phyloP scores from a whole-genome alignment of 768 basidiomycete species.

The Pleurotus citrinopileatus region DNA sequence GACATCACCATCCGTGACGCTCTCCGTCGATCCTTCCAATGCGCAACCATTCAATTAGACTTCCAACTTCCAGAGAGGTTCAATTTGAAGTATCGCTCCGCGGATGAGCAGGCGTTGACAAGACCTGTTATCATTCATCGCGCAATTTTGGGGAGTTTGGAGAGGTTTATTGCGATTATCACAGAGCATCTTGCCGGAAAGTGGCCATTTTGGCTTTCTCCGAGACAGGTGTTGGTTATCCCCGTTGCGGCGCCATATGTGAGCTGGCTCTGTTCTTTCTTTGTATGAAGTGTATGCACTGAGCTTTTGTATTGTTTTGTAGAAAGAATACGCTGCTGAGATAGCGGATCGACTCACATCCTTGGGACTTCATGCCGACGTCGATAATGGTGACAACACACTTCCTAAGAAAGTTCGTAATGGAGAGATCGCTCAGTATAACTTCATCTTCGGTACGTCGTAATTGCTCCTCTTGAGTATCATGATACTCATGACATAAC shows the following conservation, averaged over 20 bases:
- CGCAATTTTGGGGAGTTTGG: slow-evolving; percentile 90
- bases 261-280: slow-evolving; percentile 28
- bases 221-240: slow-evolving; percentile 93
- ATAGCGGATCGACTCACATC: slow-evolving; percentile 65
- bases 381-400: slow-evolving; percentile 89
- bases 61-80: slow-evolving; percentile 98
- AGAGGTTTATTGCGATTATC: slow-evolving; percentile 95
- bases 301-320: slow-evolving; percentile 16
- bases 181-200: slow-evolving; percentile 98
- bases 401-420: slow-evolving; percentile 97
- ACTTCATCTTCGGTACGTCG: slow-evolving; percentile 88
- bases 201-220: slow-evolving; percentile 99
- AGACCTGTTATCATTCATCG: slow-evolving; percentile 98
- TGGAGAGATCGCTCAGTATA: slow-evolving; percentile 96
- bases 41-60: slow-evolving; percentile 97
- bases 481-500: neutral
- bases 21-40: slow-evolving; percentile 91
- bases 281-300: neutral
- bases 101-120: slow-evolving; percentile 63
- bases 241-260: slow-evolving; percentile 91
- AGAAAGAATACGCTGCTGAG: slow-evolving; percentile 91
- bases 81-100: slow-evolving; percentile 86
- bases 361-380: slow-evolving; percentile 83
- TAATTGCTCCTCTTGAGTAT: neutral
- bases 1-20: slow-evolving; percentile 97